Base-by-base conservation (phyloP, 2,329 filamentous ascomycete genomes). In the Cephalotrichum gorgonifer region DNA sequence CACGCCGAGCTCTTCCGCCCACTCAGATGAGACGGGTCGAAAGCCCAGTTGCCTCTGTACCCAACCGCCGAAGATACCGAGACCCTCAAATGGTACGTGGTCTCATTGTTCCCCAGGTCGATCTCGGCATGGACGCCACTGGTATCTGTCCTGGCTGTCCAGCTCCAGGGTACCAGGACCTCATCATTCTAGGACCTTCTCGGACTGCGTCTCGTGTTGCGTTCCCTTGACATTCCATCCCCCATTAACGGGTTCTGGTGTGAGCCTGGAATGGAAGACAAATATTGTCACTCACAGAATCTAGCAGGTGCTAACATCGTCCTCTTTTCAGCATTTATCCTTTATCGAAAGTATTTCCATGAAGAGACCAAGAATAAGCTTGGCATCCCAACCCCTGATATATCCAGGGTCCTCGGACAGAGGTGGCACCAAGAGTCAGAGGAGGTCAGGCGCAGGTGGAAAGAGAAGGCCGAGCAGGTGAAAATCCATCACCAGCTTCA, bases 381-480 rank as follows among this genome's bases (percentile, higher is more conserved):
- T n/a, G 86, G 88, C 42, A 79, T 96, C 55, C 83, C 90, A 43
- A 97, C 97, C 66, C 91, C 91, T 3, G 88, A 96, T 47, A 95
- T 97, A 58, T 96, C 91, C 55, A 96, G 96, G 68, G 94, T 97
- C 58, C 95, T 97, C 57, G 91, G 91, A 47, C 81, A 88, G 63
- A 85, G 90, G 77, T 98, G 93, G 93, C 82, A 85, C 59, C 77
- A 81, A 50, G 83, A 94, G 60, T 69, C 81, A 4, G 76, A 84
- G 23, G 79, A 86, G 48, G 75, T 83, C 50, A 95, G 95, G 67
- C 79, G 82, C 54, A 78, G 83, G 63, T 98, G 93, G 93, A 95
- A 93, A 65, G 76, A 77, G 52, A 77, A 95, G 50, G 93, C 93
- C 52, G 88, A 94, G 68, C 86, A 95, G 68, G 93, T 97, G 65